Evolutionary conservation across 2,329 filamentous ascomycete genomes (phyloP).

Genomic region (Akanthomyces dipterigenus): DNA sequence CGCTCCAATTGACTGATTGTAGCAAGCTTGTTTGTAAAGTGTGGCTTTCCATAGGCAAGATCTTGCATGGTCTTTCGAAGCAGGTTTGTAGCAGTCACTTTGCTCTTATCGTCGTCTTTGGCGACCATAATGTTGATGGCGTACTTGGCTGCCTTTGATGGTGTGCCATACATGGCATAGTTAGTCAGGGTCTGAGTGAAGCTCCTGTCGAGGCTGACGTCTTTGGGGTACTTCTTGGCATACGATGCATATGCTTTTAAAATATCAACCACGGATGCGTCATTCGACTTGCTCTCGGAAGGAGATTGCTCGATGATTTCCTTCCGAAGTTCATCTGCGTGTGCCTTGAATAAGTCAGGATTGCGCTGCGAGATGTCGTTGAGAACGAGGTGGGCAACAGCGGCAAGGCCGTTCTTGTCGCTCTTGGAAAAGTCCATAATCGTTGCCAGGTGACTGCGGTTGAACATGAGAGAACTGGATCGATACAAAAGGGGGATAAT

Average conservation of each 20-base stretch:
- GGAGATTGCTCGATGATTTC: constrained; percentile 78
- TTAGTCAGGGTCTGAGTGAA: constrained; percentile 75
- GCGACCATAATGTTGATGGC: constrained; percentile 85
- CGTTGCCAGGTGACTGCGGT: constrained; percentile 84
- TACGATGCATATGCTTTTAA: constrained; percentile 92
- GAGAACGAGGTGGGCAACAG: constrained; percentile 78
- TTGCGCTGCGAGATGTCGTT: constrained; percentile 88
- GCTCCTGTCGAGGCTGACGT: constrained; percentile 74
- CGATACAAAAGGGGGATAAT: constrained; percentile 78
- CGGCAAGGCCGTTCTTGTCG: constrained; percentile 70
- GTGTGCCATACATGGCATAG: constrained; percentile 77
- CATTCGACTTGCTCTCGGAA: constrained; percentile 58
- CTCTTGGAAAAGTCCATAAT: constrained; percentile 84
- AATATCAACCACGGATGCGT: constrained; percentile 74
- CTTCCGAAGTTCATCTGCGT: constrained; percentile 85
- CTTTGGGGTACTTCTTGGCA: constrained; percentile 74
- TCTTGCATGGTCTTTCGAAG: constrained; percentile 67
- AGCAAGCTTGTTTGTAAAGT: constrained; percentile 70
- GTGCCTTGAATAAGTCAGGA: constrained; percentile 85
- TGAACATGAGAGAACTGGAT: constrained; percentile 79
- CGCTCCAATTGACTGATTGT: constrained; percentile 70
- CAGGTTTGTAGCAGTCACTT: constrained; percentile 80
- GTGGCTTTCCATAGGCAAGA: constrained; percentile 63
- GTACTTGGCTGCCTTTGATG: constrained; percentile 82
- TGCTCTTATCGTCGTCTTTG: constrained; percentile 62